Conservation (phyloP, 768 basidiomycete genomes). For the Termitomyces bulborhizus region DNA sequence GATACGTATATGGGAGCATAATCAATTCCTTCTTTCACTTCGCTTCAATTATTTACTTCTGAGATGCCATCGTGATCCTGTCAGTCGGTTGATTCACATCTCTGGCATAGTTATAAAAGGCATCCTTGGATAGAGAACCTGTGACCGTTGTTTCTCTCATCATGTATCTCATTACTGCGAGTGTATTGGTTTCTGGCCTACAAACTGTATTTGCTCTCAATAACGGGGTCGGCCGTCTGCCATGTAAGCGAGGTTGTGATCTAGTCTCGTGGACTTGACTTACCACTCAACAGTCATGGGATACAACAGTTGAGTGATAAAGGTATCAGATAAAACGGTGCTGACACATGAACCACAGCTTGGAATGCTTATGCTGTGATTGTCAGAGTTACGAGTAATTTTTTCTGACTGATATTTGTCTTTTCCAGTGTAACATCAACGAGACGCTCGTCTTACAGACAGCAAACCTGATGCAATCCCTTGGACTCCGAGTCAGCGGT, state of each 20-base stretch:
- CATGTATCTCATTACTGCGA: neutral
- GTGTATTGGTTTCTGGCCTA: neutral
- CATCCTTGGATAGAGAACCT: neutral
- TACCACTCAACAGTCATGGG: conserved; percentile 40
- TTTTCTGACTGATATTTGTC: neutral
- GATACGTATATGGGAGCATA: neutral
- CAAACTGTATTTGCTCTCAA: conserved; percentile 4
- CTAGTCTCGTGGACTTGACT: neutral
- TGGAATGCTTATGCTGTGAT: conserved; percentile 67
- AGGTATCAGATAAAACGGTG: neutral
- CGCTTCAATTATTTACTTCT: neutral
- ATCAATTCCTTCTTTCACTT: neutral
- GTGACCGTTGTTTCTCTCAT: neutral
- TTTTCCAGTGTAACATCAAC: conserved; percentile 49
- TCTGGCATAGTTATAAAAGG: neutral
- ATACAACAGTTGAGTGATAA: conserved; percentile 49
- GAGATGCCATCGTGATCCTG: neutral
- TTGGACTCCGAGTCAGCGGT: conserved; percentile 40
- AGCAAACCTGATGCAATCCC: conserved; percentile 44
- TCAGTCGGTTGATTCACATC: too few relatives aligned
- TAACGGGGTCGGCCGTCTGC: conserved; percentile 32
- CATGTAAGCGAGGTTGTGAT: conserved; percentile 21
- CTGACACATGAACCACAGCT: conserved; percentile 26
- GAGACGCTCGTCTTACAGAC: conserved; percentile 47
- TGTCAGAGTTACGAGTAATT: neutral